Base-by-base conservation (phyloP, 208 protist genomes). In the Sergeia podlipaevii region DNA sequence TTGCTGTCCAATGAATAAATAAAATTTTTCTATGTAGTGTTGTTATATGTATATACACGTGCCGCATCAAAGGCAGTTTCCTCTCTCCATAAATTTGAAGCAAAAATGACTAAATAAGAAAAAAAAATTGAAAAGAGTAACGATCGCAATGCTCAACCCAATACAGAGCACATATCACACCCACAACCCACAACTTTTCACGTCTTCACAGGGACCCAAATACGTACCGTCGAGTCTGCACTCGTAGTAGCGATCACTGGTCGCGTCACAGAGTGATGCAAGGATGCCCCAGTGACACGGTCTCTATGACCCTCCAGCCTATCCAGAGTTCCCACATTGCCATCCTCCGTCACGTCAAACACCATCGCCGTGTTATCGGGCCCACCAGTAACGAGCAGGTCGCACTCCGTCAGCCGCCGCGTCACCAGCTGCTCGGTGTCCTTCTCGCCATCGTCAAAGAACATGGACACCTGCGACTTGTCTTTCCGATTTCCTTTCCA, bases 201-300 rank as follows among this genome's bases (percentile, higher is more conserved):
- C 17, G 54, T 75, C 65, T 92, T 95, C 8, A 77, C 67, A 1
- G 83, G 80, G 17, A 79, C 68, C 88, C 88, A 95, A 24, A 91
- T 79, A 17, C 73, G 80, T 41, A 95, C 84, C 17, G 80, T 91
- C 11, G 78, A 82, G 64, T 95, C 88, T 10, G 79, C 73, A 64
- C 88, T 92, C 24, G 75, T 85, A 2, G 88, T 95, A 20, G 84
- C 88, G 43, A 95, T 80, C 63, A 95, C 87, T 8, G 81, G 85
- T 30, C 76, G 67, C 28, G 56, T 72, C 26, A 61, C 65, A 4
- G 68, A 76, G 58, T 79, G 74, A 41, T 87, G 82, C 53, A 91
- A 59, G 6, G 74, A 56, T 46, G 79, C 85, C 0, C 77, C 84
- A n/a, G 82, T 80, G 15, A 95, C 84, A 23, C 84, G 76, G 39